Conservation (phyloP, 306 rosid species). For the Macrotyloma uniflorum region DNA sequence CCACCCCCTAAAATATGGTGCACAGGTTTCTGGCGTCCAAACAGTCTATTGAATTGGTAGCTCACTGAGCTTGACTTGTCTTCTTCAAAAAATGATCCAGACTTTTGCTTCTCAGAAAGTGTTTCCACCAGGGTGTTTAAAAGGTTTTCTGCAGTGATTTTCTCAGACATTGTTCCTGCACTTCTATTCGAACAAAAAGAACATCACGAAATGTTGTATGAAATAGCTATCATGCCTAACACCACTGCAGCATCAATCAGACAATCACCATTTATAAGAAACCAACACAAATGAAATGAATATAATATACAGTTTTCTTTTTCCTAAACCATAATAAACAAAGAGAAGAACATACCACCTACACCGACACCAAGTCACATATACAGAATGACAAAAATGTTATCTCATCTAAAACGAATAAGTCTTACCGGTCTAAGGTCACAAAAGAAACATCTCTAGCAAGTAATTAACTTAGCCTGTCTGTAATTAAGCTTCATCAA, state of each 20-base stretch:
- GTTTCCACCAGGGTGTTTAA: constrained; percentile 60
- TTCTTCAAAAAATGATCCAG: constrained; percentile 61
- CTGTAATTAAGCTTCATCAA: not conserved
- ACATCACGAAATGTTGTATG: constrained; percentile 3
- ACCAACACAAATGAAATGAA: constrained; percentile 18
- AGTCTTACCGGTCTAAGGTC: not conserved
- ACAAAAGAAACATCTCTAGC: not conserved
- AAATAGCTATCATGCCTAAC: constrained; percentile 10
- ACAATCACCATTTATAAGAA: not conserved
- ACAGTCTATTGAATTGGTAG: constrained; percentile 63
- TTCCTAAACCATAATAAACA: constrained; percentile 14
- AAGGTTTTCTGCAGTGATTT: constrained; percentile 58
- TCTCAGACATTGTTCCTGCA: constrained; percentile 71
- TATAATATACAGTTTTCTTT: constrained; percentile 6
- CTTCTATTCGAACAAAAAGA: constrained; percentile 32
- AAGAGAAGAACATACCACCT: not conserved
- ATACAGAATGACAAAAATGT: constrained; percentile 11
- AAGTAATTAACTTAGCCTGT: not conserved
- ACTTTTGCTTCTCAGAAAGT: constrained; percentile 58
- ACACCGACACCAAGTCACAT: not conserved
- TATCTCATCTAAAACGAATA: not conserved
- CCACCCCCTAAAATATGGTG: constrained; percentile 90
- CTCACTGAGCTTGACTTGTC: constrained; percentile 55
- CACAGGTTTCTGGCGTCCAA: constrained; percentile 87
- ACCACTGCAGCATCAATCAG: not conserved